Conservation (phyloP, 306 rosid species). For the Rosa persica region DNA sequence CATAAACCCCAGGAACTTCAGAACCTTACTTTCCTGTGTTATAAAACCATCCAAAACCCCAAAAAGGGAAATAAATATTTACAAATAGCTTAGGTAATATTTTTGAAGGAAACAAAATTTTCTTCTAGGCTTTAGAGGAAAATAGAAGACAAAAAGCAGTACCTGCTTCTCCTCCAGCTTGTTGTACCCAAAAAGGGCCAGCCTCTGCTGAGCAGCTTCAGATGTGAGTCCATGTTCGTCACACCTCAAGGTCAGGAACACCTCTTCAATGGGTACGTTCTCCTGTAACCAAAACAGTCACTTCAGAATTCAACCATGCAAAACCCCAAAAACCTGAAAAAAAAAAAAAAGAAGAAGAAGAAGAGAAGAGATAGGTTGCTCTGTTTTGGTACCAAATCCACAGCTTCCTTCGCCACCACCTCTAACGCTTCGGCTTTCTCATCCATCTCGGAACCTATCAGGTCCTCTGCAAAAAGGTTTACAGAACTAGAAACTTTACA, state of each 20-base stretch:
- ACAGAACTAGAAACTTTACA: not conserved
- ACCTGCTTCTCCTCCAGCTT: constrained; percentile 86
- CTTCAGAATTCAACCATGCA: not conserved
- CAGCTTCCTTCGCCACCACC: constrained; percentile 73
- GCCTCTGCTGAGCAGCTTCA: constrained; percentile 59
- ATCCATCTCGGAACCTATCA: constrained; percentile 31
- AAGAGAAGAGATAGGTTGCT: constrained; percentile 24
- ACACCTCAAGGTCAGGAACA: constrained; percentile 67
- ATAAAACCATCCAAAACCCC: constrained; percentile 11
- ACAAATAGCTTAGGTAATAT: not conserved
- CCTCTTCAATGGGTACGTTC: constrained; percentile 72
- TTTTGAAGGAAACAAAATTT: not conserved
- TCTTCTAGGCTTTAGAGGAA: not conserved
- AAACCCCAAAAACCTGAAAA: not conserved
- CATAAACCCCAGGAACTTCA: constrained; percentile 86
- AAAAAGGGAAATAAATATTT: not conserved
- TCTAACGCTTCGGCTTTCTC: constrained; percentile 54
- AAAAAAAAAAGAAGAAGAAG: too few species aligned
- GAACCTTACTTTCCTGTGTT: constrained; percentile 67
- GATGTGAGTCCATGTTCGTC: constrained; percentile 61
- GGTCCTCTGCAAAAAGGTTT: not conserved
- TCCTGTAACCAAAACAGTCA: constrained; percentile 44
- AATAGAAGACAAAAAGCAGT: not conserved
- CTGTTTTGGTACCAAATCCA: constrained; percentile 64
- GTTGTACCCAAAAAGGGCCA: constrained; percentile 72